Evolutionary conservation across 805 yeast genomes (phyloP), one percentile per base, ranked within the genome.

Genomic region (Monosporozyma solicola): DNA sequence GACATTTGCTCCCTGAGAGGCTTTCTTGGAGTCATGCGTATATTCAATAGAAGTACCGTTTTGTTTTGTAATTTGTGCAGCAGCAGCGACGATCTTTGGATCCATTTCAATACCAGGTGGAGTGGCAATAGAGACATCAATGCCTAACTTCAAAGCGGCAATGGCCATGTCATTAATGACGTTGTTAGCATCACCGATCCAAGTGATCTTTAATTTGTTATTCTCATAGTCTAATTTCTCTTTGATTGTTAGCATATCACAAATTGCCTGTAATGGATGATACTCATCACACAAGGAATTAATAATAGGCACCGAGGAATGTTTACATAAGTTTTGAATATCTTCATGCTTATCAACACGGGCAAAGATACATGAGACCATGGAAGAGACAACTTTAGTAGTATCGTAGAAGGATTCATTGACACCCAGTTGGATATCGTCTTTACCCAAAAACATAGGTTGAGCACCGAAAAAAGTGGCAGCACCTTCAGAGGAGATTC

Each of bases 281-380:
- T 79, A 94, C 54, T 74, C 83, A 66, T 94, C 99, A 74, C 97
- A 91, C 48, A 94, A 77, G 0, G 97, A 88, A 65, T 94, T 94
- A 61, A 94, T 89, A 54, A 94, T 85, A 6, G 99, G 99, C 3
- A 89, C 97, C 1, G 80, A 68, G 0, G 97, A 88, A 66, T 88
- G 82, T 62, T 84, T 73, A 51, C 90, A 83, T 51, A 94, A 75
- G 53, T 84, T 85, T 62, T 78, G 80, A 59, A 94, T 91, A 55
- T 92, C 97, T 25, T 80, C 75, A 64, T 94, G 97, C 29, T 80
- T 74, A 58, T 88, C 84, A 20, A 94, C 99, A 65, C 99, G 83
- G n/a, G 98, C 99, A 73, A 94, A 91, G 6, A 94, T 82, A 57
- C 96, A 85, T n/a, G 96, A 85, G 1, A 95, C 87, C 99, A 94